Evolutionary conservation across 2,329 filamentous ascomycete species (phyloP).

Genomic region (Escovopsis sp.): DNA sequence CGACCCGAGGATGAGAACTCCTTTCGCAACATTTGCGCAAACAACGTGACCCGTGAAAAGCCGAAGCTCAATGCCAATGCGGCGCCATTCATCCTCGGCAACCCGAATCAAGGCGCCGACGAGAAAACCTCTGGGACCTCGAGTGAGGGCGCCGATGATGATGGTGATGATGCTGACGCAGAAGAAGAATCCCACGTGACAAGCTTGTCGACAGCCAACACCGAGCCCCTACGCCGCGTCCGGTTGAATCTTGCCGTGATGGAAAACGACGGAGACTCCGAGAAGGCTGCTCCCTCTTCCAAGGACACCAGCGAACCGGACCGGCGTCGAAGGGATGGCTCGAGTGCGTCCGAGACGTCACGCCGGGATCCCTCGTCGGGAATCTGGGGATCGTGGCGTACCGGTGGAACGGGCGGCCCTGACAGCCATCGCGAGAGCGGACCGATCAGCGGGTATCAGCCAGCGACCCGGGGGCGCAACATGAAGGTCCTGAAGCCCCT

Average conservation of each 20-base stretch:
- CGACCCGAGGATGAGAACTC: slow-evolving; percentile 73
- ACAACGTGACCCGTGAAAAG: slow-evolving; percentile 37
- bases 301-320: slow-evolving; percentile 11
- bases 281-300: slow-evolving; percentile 15
- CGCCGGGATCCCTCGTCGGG: slow-evolving; percentile 36
- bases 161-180: slow-evolving; percentile 11
- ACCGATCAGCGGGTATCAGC: slow-evolving; percentile 54
- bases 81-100: slow-evolving; percentile 26
- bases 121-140: slow-evolving; percentile 4
- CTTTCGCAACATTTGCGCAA: slow-evolving; percentile 65
- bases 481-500: slow-evolving; percentile 86
- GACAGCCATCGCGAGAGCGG: slow-evolving; percentile 40
- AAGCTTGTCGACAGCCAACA: slow-evolving; percentile 17
- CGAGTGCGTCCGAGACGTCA: slow-evolving; percentile 14
- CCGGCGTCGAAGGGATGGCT: slow-evolving; percentile 14
- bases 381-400: slow-evolving; percentile 61
- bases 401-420: slow-evolving; percentile 32
- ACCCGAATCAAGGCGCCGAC: slow-evolving; percentile 13
- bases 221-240: slow-evolving; percentile 14
- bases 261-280: slow-evolving; percentile 30
- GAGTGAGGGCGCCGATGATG: slow-evolving; percentile 11
- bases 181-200: slow-evolving; percentile 14
- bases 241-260: slow-evolving; percentile 21
- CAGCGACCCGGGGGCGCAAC: slow-evolving; percentile 47
- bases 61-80: slow-evolving; percentile 43